phyloP scores from a whole-genome alignment of 2,329 filamentous ascomycete genomes.

The Dryadomyces quercivorus region DNA sequence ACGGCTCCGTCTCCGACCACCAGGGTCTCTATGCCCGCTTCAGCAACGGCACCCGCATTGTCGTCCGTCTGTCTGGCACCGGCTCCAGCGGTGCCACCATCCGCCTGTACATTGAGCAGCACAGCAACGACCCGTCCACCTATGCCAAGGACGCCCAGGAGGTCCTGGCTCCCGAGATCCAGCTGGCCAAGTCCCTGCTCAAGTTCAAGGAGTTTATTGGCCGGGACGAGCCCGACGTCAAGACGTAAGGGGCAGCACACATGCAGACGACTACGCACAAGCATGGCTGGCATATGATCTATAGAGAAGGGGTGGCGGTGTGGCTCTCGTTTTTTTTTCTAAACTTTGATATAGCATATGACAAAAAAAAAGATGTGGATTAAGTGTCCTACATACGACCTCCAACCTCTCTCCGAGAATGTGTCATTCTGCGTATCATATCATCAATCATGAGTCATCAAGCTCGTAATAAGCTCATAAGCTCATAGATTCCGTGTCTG shows the following conservation, averaged over 20 bases:
- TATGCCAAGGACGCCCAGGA: slow-evolving; percentile 80
- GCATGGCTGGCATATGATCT: neutral
- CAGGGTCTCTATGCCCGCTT: slow-evolving; percentile 94
- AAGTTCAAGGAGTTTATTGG: slow-evolving; percentile 92
- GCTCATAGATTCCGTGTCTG: no score
- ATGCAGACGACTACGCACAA: no score
- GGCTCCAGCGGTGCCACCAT: slow-evolving; percentile 94
- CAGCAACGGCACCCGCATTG: slow-evolving; percentile 86
- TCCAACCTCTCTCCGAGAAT: no score
- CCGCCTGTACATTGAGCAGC: slow-evolving; percentile 92
- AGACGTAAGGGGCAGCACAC: slow-evolving; percentile 49
- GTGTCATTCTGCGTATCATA: neutral
- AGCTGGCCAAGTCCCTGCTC: slow-evolving; percentile 71
- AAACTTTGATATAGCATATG: neutral
- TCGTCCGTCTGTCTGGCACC: slow-evolving; percentile 88
- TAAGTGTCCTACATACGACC: neutral
- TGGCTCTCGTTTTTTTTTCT: no score
- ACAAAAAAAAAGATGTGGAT: neutral
- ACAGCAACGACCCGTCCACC: slow-evolving; percentile 68
- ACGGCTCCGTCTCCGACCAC: slow-evolving; percentile 89
- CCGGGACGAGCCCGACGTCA: slow-evolving; percentile 87
- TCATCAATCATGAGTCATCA: neutral
- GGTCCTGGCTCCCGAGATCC: slow-evolving; percentile 83
- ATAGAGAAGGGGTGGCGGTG: no score
- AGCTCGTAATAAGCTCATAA: no score